Base-by-base conservation (phyloP, 139 green algal species). In the Volvox reticuliferus region DNA sequence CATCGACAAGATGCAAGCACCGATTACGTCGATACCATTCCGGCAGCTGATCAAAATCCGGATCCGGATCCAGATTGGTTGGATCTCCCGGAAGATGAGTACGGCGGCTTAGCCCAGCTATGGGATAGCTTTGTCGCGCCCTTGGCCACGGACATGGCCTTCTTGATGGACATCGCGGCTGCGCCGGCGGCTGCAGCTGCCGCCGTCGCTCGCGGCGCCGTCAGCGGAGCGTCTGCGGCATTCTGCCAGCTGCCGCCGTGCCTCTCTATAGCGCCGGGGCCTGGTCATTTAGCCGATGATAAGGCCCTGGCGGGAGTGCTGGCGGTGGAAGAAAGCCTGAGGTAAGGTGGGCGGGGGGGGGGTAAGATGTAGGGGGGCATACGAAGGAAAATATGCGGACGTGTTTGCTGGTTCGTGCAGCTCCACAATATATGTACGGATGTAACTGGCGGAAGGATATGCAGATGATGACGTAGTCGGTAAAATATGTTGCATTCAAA, bases 281-380 rank as follows among this genome's bases (percentile, higher is more conserved):
- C 16, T 2, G 32, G 81, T 55, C 30, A 55, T 28, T 61, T 44
- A 17, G 63, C 62, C 1, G 63, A 62, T 28, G 62, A 32, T 30
- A 68, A 61, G 82, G 82, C 82, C 0, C 19, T 79, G 82, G 3
- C 37, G 12, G 82, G 62, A 22, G 33, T 88, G 82, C 22, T 88
- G 30, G 82, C 82, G 1, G 82, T 88, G 30, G 82, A 88, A 32
- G 82, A 88, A 6, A 79, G 63, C 20, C 82, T 88, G 1, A 63
- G 82, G 82, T 79, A 62, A 73, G 62, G 62, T 19, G 62, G 17
- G 62, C n/a, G n/a, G n/a, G n/a, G n/a, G n/a, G n/a, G n/a, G n/a
- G n/a, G n/a, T n/a, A n/a, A n/a, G n/a, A n/a, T n/a, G n/a, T n/a
- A n/a, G n/a, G n/a, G n/a, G n/a, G n/a, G n/a, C n/a, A n/a, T n/a